Base-by-base conservation (phyloP, 441 rosid species). In the Sinapis alba region DNA sequence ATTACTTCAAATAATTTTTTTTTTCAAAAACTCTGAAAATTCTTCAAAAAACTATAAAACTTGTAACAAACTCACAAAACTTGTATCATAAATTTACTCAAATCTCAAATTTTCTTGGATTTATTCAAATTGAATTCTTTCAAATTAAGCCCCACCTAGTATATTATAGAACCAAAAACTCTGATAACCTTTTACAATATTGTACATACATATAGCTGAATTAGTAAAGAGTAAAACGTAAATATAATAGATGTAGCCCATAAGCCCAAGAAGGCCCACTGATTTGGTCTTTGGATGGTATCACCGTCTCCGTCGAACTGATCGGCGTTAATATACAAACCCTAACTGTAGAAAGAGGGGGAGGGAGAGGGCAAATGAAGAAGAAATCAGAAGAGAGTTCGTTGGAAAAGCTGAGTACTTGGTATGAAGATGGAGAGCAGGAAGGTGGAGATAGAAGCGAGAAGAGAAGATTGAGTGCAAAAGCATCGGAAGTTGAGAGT, bases 331-430 rank as follows among this genome's bases (percentile, higher is more conserved):
- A 15, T 43, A 11, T 13, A 30, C 23, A 70, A 76, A 47, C 71
- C 80, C 80, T 76, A 76, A 63, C 60, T 57, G 3, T 21, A 26
- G 21, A 45, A 41, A 19, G 8, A 26, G 50, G 12, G 36, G 5
- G 6, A 38, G 6, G 7, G 28, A 4, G 21, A 15, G 56, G 53
- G 3, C 83, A 10, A 81, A 36, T 83, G 78, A 96, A 89, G 93
- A 93, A 81, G 82, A 93, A 88, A 64, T 92, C 82, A 75, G 99
- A 93, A 84, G 98, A 96, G 77, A 90, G 98, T 73, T 88, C 97
- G 79, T 82, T 96, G 86, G 97, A 96, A 58, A 88, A 88, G 79
- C 73, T 93, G 70, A 93, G 97, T 71, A 93, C 86, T 80, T 90
- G 92, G 89, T 94, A 93, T 71, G 90, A 96, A 83, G 99, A 96